Base-by-base conservation (phyloP, 2,329 filamentous ascomycete genomes). In the Aspergillus melleus region DNA sequence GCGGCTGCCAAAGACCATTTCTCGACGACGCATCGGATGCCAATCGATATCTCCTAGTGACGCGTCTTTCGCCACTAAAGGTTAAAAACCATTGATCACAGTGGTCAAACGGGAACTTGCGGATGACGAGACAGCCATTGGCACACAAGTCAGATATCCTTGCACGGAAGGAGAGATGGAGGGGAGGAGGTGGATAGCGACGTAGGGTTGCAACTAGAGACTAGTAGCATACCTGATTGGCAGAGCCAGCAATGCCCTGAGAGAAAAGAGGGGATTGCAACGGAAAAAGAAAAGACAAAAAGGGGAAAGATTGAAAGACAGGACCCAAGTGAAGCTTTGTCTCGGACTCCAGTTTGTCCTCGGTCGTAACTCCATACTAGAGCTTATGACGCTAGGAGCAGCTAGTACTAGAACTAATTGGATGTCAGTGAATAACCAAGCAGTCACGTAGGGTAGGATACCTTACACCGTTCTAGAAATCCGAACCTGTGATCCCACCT, bases 21-120 rank as follows among this genome's bases (percentile, higher is more conserved):
- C 29, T 46, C 54, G 46, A 65, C 22, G 64, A 61, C 61, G 62
- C 63, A 66, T 57, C 52, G 50, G 47, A 68, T 67, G 64, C 69
- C 72, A 74, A 70, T 74, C 61, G 65, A 67, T 65, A 61, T 64
- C 59, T 66, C 60, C 65, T 65, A 70, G 63, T 72, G 68, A 72
- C 69, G 68, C 69, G 65, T 69, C 57, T 64, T 63, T 70, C 66
- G 70, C 71, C 72, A 74, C 72, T 64, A 65, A 55, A 51, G 49
- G 60, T 58, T 68, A 61, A 64, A 60, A 67, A 51, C 52, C 67
- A 70, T 73, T 67, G 68, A 62, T 63, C 61, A 64, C 58, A 65
- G 56, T 42, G 59, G 68, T 63, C 58, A 67, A 67, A 67, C 67
- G 69, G 70, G 66, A 70, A 64, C 64, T 61, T 66, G 68, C 67